Conservation (phyloP, 1,284 basidiomycete species). For the Blastosporella zonata region DNA sequence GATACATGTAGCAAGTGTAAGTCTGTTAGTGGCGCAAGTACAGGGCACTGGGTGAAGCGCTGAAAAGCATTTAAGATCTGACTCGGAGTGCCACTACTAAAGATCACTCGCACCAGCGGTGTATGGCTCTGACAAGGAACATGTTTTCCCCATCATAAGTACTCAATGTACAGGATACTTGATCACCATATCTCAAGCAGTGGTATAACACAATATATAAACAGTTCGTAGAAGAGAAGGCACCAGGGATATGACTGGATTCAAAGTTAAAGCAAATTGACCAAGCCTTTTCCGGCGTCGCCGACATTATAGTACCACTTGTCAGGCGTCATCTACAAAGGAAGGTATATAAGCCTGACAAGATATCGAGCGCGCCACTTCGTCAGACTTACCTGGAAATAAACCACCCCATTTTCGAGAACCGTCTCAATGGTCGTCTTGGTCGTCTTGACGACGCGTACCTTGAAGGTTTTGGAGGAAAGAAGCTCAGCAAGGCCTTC, state of each 20-base stretch:
- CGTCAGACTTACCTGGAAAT: conserved; percentile 31
- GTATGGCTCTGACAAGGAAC: too few relatives aligned
- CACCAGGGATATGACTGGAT: neutral
- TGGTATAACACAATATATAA: too few relatives aligned
- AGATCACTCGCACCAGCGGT: too few relatives aligned
- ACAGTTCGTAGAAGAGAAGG: too few relatives aligned
- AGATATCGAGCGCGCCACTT: neutral
- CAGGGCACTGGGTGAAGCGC: neutral
- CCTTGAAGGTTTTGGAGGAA: conserved; percentile 31
- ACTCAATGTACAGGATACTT: too few relatives aligned
- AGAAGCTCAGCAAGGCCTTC: conserved; percentile 33
- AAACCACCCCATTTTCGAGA: conserved; percentile 31
- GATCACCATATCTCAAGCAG: too few relatives aligned
- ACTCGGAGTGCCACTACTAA: too few relatives aligned
- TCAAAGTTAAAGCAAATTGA: conserved; percentile 16
- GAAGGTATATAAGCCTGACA: neutral
- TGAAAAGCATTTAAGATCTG: neutral
- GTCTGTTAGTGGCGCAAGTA: neutral
- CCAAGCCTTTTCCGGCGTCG: conserved; percentile 19
- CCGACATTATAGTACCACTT: neutral
- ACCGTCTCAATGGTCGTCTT: conserved; percentile 27
- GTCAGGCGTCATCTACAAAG: conserved; percentile 1
- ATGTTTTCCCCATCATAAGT: too few relatives aligned
- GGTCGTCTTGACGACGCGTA: conserved; percentile 30
- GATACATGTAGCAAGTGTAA: conserved; percentile 8